A percentile compares a stretch with the other conserved stretches of the same genome.
These are phyloP conservation scores for Neofusicoccum parvum DNA, from an alignment of 2,329 filamentous ascomycete genomes.

Conservation along the genomic window DNA sequence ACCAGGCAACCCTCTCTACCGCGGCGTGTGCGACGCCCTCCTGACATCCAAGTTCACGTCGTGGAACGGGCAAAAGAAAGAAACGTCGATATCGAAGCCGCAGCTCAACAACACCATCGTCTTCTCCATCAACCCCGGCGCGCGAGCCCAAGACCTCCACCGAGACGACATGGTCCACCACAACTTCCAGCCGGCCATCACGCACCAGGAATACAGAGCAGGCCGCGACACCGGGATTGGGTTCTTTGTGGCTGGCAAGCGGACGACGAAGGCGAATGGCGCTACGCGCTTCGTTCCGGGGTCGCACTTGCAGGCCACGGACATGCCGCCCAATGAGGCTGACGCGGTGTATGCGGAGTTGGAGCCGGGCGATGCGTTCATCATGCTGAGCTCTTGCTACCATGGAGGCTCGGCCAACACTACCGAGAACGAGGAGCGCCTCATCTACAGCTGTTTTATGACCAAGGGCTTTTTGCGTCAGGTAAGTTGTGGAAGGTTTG, in stretches of 20 bases:
- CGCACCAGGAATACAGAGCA: constrained; percentile 22
- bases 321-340: neutral
- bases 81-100: constrained; percentile 36
- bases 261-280: constrained; percentile 36
- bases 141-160: constrained; percentile 29
- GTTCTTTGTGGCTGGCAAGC: constrained; percentile 40
- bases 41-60: neutral
- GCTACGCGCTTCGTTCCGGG: constrained; percentile 43
- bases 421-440: constrained; percentile 35
- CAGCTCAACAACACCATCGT: constrained; percentile 32
- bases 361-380: constrained; percentile 39
- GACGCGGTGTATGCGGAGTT: constrained; percentile 31
- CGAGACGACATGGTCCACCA: constrained; percentile 36
- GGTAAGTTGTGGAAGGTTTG: neutral
- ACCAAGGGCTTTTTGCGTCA: constrained; percentile 39
- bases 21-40: neutral
- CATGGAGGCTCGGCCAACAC: constrained; percentile 40
- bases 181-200: constrained; percentile 24
- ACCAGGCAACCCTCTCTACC: neutral
- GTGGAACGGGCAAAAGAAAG: neutral
- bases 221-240: constrained; percentile 32
- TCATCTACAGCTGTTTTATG: constrained; percentile 38
- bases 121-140: constrained; percentile 25
- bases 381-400: constrained; percentile 39
- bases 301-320: constrained; percentile 32